These are phyloP conservation scores for Saposhnikovia divaricata DNA, from an alignment of 129 eudicot genomes.

Conservation along the genomic window DNA sequence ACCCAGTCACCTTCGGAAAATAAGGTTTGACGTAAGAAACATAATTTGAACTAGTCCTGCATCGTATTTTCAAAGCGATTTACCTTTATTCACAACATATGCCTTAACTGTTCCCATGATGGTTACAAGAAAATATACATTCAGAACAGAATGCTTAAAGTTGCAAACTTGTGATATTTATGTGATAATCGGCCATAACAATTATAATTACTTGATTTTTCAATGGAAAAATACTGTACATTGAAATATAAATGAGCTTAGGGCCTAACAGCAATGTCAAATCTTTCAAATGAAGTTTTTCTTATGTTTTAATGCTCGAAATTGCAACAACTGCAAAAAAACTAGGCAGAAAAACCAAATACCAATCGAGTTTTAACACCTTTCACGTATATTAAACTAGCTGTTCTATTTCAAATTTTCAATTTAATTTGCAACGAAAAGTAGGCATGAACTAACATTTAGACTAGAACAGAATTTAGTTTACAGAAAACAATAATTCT, in stretches of 20 bases:
- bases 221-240: background rate
- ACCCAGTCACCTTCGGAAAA: no score
- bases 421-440: background rate
- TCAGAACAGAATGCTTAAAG: background rate
- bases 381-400: background rate
- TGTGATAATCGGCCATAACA: no score
- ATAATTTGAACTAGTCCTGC: no score
- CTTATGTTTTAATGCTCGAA: background rate
- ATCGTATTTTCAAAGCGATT: no score
- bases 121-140: background rate
- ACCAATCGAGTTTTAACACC: background rate
- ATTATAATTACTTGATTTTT: background rate
- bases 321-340: background rate
- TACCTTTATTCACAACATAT: background rate
- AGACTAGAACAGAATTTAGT: no score
- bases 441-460: background rate
- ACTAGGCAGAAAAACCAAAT: background rate
- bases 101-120: background rate
- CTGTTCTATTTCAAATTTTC: background rate
- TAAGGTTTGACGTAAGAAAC: no score
- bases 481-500: no score
- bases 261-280: background rate
- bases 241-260: background rate
- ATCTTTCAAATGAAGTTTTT: background rate
- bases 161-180: background rate